A percentile compares a stretch with the other conserved stretches of the same genome.
phyloP scores from a whole-genome alignment of 352 stramenopile species.

The Phytophthora sp. region DNA sequence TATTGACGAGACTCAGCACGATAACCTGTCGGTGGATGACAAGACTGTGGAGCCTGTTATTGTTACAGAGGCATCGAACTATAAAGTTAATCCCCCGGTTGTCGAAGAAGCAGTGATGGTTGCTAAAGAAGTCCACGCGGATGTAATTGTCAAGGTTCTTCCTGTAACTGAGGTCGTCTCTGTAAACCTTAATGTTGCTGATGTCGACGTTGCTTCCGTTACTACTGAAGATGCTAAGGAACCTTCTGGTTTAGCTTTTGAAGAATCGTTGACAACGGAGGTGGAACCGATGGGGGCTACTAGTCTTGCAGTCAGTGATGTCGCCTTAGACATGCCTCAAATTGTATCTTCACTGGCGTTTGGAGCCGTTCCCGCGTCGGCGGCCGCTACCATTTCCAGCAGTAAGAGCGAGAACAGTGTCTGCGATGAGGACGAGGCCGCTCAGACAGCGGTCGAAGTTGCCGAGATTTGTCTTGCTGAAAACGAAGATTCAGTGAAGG shows the following conservation, averaged over 20 bases:
- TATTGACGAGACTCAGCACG: neutral
- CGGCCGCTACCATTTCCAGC: neutral
- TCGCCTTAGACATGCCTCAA: constrained; percentile 10
- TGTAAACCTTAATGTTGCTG: neutral
- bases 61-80: neutral
- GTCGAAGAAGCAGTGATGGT: neutral
- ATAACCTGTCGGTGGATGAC: no score
- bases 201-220: no score
- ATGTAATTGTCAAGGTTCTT: neutral
- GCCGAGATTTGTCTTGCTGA: no score
- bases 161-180: neutral
- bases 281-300: no score
- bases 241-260: no score
- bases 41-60: no score
- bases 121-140: neutral
- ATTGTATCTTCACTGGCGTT: constrained; percentile 19
- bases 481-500: no score
- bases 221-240: no score
- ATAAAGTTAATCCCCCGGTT: neutral
- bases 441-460: no score
- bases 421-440: neutral
- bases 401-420: neutral
- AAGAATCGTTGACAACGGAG: neutral
- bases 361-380: neutral
- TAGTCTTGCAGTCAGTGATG: neutral